Base-by-base conservation (phyloP, 345 rosid genomes). In the Heritiera fomes region DNA sequence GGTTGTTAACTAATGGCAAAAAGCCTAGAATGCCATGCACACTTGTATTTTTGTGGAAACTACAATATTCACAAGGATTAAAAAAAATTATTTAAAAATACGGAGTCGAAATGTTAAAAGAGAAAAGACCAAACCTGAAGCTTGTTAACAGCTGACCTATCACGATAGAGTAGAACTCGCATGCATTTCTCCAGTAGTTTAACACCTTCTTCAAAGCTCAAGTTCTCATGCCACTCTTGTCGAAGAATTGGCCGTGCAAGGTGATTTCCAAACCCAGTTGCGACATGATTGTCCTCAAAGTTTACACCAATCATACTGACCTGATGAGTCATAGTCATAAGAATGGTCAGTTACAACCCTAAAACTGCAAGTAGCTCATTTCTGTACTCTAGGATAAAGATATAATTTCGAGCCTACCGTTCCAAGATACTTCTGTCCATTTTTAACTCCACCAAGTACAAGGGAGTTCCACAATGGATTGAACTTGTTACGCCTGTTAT, bases 251-350 rank as follows among this genome's bases (percentile, higher is more conserved):
- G 99, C 74, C 98, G 86, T 34, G 98, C 97, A 32, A 97, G 95
- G 82, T 94, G 98, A 87, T 97, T 94, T 20, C 98, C 99, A 71
- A 97, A 97, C 49, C 98, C 98, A 56, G 98, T 94, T n/a, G 99
- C 99, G 3, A 94, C 93, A 84, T 94, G 99, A 67, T 91, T 68
- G 80, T 97, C 98, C 82, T 94, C 99, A 56, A 87, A 97, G 80
- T 89, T 90, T 15, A 97, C 98, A 73, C 99, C 99, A 63, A 94
- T 91, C 98, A 91, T 93, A 71, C 88, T 88, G 28, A 97, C 98
- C 98, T 94, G 86, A 13, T 59, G 68, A 65, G 72, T 34, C 79
- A 61, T 43, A 81, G 30, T 74, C 38, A 75, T 46, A 15, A 50
- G 38, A 32, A 70, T 12, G 13, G 80, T 71, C 71, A 77, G 80